A percentile compares a stretch with the other conserved stretches of the same genome.
Conservation (phyloP, 1,139 yeast genomes). For the Hansenula lynferdii region DNA sequence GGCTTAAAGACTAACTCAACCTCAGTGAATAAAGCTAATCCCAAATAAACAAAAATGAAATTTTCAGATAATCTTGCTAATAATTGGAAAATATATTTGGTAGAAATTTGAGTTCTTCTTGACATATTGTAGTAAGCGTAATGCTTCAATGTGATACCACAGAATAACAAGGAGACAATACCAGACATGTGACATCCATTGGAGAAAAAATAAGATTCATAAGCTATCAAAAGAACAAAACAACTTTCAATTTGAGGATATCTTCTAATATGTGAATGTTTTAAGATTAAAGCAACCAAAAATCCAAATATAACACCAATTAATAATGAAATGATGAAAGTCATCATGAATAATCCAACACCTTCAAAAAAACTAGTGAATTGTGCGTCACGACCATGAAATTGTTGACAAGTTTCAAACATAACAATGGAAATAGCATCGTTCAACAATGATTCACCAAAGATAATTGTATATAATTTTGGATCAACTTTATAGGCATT, state of each 20-base stretch:
- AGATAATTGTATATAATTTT: slow-evolving; percentile 89
- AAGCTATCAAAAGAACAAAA: slow-evolving; percentile 82
- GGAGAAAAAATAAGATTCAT: slow-evolving; percentile 94
- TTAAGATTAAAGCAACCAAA: slow-evolving; percentile 80
- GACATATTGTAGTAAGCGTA: slow-evolving; percentile 98
- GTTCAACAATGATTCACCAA: slow-evolving; percentile 91
- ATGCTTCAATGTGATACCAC: slow-evolving; percentile 95
- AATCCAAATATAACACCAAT: slow-evolving; percentile 90
- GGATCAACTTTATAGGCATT: slow-evolving; percentile 98
- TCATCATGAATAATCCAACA: slow-evolving; percentile 87
- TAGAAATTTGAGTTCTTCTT: slow-evolving; percentile 92
- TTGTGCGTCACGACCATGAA: slow-evolving; percentile 80
- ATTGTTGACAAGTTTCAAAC: slow-evolving; percentile 98
- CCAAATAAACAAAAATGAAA: slow-evolving; percentile 92
- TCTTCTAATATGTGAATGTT: slow-evolving; percentile 89
- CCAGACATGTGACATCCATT: slow-evolving; percentile 99
- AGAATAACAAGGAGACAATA: slow-evolving; percentile 87
- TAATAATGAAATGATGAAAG: slow-evolving; percentile 86
- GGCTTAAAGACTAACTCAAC: slow-evolving; percentile 96
- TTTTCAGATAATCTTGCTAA: slow-evolving; percentile 94
- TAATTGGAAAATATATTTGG: slow-evolving; percentile 89
- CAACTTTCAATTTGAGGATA: slow-evolving; percentile 97
- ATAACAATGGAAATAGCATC: slow-evolving; percentile 98
- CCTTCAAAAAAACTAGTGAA: slow-evolving; percentile 86
- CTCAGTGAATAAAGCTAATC: slow-evolving; percentile 91